Conservation (phyloP, 2,329 filamentous ascomycete species). For the Sodiomyces alkalinus region DNA sequence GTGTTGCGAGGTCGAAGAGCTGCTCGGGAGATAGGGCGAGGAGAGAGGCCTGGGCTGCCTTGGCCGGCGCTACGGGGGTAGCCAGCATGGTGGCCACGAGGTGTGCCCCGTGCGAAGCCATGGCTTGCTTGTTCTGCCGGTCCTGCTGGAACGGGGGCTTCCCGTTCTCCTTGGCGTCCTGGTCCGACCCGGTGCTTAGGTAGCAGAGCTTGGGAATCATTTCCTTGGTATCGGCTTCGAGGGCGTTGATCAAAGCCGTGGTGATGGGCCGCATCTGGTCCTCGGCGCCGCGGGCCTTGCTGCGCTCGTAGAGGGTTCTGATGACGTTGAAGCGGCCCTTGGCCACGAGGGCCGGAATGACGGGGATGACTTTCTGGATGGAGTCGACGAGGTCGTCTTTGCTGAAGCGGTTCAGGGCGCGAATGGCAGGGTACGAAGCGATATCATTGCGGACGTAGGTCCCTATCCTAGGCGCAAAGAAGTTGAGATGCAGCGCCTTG, state of each 20-base stretch:
- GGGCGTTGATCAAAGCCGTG: conserved; percentile 30
- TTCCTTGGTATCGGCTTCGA: conserved; percentile 29
- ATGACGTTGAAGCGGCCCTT: conserved; percentile 67
- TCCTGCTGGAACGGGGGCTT: conserved; percentile 21
- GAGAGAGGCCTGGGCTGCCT: conserved; percentile 60
- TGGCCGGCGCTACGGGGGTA: conserved; percentile 52
- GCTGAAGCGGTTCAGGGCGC: conserved; percentile 67
- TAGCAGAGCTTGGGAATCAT: conserved; percentile 35
- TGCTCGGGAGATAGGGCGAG: conserved; percentile 39
- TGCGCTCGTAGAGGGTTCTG: conserved; percentile 71
- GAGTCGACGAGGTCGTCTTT: conserved; percentile 72
- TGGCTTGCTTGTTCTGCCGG: conserved; percentile 40
- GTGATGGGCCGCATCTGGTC: conserved; percentile 33
- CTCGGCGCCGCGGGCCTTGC: conserved; percentile 48
- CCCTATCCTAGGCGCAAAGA: conserved; percentile 67
- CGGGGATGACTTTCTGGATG: conserved; percentile 54
- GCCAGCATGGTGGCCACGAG: conserved; percentile 67
- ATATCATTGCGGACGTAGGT: conserved; percentile 79
- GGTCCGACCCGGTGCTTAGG: conserved; percentile 19
- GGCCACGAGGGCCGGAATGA: conserved; percentile 57
- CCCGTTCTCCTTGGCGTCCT: conserved; percentile 14
- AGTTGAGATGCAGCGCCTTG: conserved; percentile 68
- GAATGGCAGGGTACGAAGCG: conserved; percentile 74
- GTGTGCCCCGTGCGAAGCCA: conserved; percentile 59
- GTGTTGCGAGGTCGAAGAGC: conserved; percentile 48